Evolutionary conservation across 208 protist species (phyloP), one percentile per base, ranked within the genome.

Genomic region (Trypanosoma caninum): DNA sequence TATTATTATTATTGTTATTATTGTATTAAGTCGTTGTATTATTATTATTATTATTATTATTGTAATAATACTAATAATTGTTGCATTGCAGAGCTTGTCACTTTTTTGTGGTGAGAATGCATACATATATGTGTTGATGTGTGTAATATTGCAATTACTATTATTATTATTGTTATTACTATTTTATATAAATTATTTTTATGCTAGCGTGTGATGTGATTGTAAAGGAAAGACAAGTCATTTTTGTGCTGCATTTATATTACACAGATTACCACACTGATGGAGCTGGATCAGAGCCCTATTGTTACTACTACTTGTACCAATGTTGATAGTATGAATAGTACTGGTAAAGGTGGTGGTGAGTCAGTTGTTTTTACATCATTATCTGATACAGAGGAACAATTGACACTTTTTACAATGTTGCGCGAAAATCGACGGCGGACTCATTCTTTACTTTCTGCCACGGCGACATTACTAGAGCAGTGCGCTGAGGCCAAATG

Each of bases 401-500:
- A 67, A 30, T 52, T 67, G 25, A 34, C 42, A 22, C 48, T 59
- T n/a, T 59, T 67, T 16, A 7, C 52, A 16, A 11, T 35, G n/a
- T 33, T 67, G 31, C 61, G 61, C 34, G 13, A 11, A 2, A 23
- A 9, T 20, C 50, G 61, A 7, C 28, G 28, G 33, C 16, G 35
- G 41, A 40, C 31, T n/a, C 61, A 67, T 30, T 5, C 6, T 20
- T 34, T 50, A 33, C 61, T 67, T 20, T 28, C 52, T 10, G 40
- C n/a, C 22, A 56, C 44, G 30, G 52, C 59, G 42, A 40, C 37
- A 6, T 35, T 51, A 27, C 42, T 58, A 4, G 40, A 41, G 31
- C 34, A 58, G 31, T 23, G 22, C n/a, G 38, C 7, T 13, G 61
- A 67, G 33, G 30, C 28, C 23, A 59, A 30, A n/a, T 67, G 48